These are phyloP conservation scores for Echinosophora koreensis DNA, from an alignment of 306 rosid species.

Conservation along the genomic window DNA sequence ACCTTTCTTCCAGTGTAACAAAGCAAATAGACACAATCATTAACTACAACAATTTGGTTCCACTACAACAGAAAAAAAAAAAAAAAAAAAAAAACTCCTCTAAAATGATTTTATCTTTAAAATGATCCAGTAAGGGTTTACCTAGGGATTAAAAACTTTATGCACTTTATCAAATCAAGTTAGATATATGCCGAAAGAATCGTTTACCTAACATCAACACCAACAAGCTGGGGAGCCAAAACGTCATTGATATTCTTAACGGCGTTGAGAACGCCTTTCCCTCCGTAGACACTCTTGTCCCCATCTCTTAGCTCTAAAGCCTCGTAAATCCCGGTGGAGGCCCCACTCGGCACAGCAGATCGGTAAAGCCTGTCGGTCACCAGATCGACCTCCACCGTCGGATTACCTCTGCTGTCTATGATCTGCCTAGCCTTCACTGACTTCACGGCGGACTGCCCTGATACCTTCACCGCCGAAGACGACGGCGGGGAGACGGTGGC, in stretches of 20 bases:
- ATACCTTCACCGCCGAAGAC: constrained; percentile 40
- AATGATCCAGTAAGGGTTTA: too few species aligned
- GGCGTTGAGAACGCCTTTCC: constrained; percentile 93
- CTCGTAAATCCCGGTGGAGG: constrained; percentile 97
- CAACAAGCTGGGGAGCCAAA: constrained; percentile 85
- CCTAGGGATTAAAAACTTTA: too few species aligned
- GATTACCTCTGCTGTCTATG: constrained; percentile 94
- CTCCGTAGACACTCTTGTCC: constrained; percentile 79
- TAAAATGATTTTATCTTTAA: too few species aligned
- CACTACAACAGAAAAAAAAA: background rate
- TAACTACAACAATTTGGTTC: background rate
- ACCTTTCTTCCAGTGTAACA: background rate
- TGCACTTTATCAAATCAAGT: too few species aligned
- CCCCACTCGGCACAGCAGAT: constrained; percentile 97
- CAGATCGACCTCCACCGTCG: constrained; percentile 97
- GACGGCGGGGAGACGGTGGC: constrained; percentile 58
- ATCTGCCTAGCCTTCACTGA: constrained; percentile 95
- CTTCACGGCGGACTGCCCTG: constrained; percentile 61
- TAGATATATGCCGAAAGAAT: background rate
- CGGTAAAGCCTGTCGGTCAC: constrained; percentile 84
- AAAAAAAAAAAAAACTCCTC: too few species aligned
- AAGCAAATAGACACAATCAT: background rate
- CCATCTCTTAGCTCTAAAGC: constrained; percentile 98
- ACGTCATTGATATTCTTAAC: constrained; percentile 80
- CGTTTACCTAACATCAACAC: constrained; percentile 83